Evolutionary conservation across 805 yeast genomes (phyloP), one percentile per base, ranked within the genome.

Genomic region (Clavispora carvajalis): DNA sequence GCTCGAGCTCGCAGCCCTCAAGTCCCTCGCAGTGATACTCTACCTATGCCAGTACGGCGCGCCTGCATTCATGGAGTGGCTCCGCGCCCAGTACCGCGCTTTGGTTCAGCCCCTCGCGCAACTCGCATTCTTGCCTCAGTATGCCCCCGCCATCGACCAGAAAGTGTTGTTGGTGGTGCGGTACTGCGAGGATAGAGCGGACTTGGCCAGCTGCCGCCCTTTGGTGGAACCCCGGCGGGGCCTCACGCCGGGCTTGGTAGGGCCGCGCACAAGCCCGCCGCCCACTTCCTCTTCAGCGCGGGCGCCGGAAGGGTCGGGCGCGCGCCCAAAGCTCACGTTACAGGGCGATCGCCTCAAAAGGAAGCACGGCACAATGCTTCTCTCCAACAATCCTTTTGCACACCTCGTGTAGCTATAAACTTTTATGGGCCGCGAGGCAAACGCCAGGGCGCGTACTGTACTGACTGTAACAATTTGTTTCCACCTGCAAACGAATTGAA

Each of bases 31-130:
- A 0, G 69, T 80, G 11, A 60, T 77, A 3, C 63, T 73, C 23
- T 79, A 74, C 44, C 50, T 77, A 24, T 46, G 78, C 15, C 72
- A 77, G 42, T 73, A 76, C 28, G 85, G 85, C 0, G 74, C 82
- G 0, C 55, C 53, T 21, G 74, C 65, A 13, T 78, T 77, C 53
- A 61, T 72, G 10, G 46, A 57, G 5, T 78, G 82, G 79, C 48
- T 69, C n/a, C 34, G 40, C 16, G 9, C 19, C 5, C 41, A 46
- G 22, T 53, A 44, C 36, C 29, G 22, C 8, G 33, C 11, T 3
- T 34, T 48, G 19, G 44, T 59, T 4, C 38, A 34, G 26, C 63
- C 64, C 6, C 39, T 59, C 16, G 41, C 40, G 29, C 22, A 38
- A 21, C 35, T 52, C 6, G 40, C 43, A 9, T 48, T 36, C 30